phyloP scores from a whole-genome alignment of 331 rosid genomes.

The Pyracantha coccinea region DNA sequence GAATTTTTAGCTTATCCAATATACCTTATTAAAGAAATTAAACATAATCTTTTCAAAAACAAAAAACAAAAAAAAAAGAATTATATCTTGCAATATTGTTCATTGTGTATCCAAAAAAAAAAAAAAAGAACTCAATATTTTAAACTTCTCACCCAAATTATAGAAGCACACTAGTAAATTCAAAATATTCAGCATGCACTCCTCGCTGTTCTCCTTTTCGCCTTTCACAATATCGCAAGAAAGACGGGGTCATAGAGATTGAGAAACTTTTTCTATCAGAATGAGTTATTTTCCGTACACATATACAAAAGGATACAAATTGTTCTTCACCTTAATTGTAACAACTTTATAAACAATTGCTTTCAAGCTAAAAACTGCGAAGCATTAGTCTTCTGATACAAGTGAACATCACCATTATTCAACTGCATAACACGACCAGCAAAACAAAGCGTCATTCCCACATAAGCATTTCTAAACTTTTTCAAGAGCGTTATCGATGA shows the following conservation, averaged over 20 bases:
- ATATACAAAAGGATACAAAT: background rate
- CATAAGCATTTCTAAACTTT: slow-evolving; percentile 24
- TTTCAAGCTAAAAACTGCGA: background rate
- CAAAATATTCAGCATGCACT: background rate
- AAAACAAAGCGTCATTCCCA: slow-evolving; percentile 24
- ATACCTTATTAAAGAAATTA: background rate
- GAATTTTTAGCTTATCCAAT: background rate
- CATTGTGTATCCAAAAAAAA: background rate
- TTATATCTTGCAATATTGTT: background rate
- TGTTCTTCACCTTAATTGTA: background rate
- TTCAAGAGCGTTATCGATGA: background rate
- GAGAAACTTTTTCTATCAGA: background rate
- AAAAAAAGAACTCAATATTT: background rate
- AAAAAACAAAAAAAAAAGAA: background rate
- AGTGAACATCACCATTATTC: slow-evolving; percentile 14
- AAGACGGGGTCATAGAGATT: background rate
- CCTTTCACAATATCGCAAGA: background rate
- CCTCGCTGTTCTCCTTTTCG: background rate
- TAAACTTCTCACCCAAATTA: background rate
- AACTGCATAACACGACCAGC: slow-evolving; percentile 22
- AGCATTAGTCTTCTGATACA: background rate
- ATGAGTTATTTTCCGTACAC: no score
- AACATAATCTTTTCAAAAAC: background rate
- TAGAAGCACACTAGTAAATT: background rate
- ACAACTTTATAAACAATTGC: background rate